These are phyloP conservation scores for Penicillium samsonianum DNA, from an alignment of 495 filamentous ascomycete genomes.

Conservation along the genomic window DNA sequence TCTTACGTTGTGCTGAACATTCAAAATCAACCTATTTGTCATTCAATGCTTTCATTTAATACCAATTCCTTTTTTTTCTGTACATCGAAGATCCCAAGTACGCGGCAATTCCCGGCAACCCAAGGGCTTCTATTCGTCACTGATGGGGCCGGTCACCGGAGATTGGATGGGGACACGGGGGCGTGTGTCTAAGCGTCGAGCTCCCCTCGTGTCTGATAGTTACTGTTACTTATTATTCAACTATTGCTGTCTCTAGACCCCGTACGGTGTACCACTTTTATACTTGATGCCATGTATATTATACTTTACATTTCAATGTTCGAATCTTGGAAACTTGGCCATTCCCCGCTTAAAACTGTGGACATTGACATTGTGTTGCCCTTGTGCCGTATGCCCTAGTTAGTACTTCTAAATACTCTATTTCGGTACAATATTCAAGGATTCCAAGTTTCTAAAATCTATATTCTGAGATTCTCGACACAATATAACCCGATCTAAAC, in stretches of 20 bases:
- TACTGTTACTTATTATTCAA: conserved; percentile 2
- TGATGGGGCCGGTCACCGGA: conserved; percentile 24
- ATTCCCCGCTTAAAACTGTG: conserved; percentile 2
- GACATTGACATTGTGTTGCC: conserved; percentile 5
- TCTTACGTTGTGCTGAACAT: too few relatives aligned
- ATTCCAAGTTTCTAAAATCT: neutral
- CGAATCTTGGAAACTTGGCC: neutral
- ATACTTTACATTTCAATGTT: neutral
- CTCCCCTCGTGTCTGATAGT: conserved; percentile 4
- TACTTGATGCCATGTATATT: neutral
- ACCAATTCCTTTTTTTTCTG: neutral
- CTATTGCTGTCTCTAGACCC: neutral
- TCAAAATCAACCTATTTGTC: neutral
- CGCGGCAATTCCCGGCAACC: conserved; percentile 30
- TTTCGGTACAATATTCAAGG: neutral
- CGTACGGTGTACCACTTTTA: neutral
- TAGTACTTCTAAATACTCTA: neutral
- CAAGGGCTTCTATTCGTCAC: conserved; percentile 15
- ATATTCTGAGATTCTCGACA: neutral
- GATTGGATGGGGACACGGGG: conserved; percentile 24
- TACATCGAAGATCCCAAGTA: conserved; percentile 7
- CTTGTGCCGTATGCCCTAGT: neutral
- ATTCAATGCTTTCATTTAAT: conserved; percentile 1
- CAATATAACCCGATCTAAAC: neutral
- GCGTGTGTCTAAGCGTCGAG: conserved; percentile 26